Evolutionary conservation across 768 basidiomycete genomes (phyloP).

Genomic region (Cystobasidium ongulense): DNA sequence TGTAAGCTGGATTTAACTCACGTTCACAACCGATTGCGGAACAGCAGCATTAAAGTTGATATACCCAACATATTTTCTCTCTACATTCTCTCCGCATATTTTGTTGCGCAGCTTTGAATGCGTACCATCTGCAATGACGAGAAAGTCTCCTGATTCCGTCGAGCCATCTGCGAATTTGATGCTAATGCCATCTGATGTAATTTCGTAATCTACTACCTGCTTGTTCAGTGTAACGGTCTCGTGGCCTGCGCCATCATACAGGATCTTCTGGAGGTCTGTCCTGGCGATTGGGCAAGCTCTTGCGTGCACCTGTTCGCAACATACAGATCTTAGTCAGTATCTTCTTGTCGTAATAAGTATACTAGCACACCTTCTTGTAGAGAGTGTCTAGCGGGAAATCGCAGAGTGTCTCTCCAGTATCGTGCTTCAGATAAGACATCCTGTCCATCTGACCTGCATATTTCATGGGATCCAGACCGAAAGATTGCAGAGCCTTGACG

Average conservation of each 20-base stretch:
- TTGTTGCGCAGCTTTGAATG: conserved; percentile 25
- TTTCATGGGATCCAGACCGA: conserved; percentile 29
- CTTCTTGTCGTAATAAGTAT: no score
- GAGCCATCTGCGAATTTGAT: conserved; percentile 10
- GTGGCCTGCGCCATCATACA: conserved; percentile 26
- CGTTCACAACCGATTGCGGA: conserved; percentile 17
- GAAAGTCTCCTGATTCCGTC: conserved; percentile 20
- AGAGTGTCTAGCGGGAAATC: conserved; percentile 22
- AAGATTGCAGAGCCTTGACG: conserved; percentile 25
- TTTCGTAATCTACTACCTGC: conserved; percentile 21
- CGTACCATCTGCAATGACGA: conserved; percentile 31
- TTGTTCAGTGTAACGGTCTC: conserved; percentile 18
- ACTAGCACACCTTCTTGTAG: conserved; percentile 1
- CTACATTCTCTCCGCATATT: conserved; percentile 14
- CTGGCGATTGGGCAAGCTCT: conserved; percentile 27
- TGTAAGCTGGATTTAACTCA: background rate
- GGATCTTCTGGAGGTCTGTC: conserved; percentile 27
- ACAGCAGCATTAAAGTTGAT: conserved; percentile 30
- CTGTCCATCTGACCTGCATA: conserved; percentile 29
- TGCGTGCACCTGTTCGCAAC: conserved; percentile 7
- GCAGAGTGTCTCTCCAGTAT: conserved; percentile 23
- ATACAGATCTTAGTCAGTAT: no score
- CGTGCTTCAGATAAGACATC: conserved; percentile 27
- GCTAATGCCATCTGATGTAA: conserved; percentile 1
- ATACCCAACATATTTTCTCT: conserved; percentile 28